phyloP scores from a whole-genome alignment of 441 rosid species.

The Theobroma grandiflorum region DNA sequence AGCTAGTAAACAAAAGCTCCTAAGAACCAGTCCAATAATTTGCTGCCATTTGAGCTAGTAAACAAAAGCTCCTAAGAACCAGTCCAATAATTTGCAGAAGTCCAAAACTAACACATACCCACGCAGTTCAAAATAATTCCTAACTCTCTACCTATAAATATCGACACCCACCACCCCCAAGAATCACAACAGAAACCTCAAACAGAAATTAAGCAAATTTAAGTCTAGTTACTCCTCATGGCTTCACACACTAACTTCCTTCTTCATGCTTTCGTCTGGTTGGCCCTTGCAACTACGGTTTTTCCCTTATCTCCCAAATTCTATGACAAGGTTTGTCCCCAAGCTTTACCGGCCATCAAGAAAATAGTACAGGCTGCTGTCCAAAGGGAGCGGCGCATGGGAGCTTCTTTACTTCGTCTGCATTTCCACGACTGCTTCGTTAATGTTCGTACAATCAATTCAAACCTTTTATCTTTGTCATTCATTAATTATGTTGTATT shows the following conservation, averaged over 20 bases:
- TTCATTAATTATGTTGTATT: neutral
- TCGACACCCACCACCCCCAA: neutral
- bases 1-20: neutral
- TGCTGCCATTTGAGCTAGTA: too few species aligned
- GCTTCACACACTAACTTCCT: neutral
- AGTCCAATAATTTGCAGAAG: neutral
- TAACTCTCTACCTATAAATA: neutral
- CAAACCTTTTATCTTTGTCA: neutral
- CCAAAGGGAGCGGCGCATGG: constrained; percentile 60
- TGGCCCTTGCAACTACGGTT: neutral
- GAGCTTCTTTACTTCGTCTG: constrained; percentile 82
- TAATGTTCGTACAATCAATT: constrained; percentile 30
- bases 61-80: neutral
- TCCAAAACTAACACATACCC: neutral
- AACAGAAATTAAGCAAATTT: neutral
- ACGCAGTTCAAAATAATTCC: neutral
- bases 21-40: neutral
- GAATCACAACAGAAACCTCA: neutral
- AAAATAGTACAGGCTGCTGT: constrained; percentile 42
- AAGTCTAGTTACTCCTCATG: neutral
- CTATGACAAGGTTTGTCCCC: constrained; percentile 47
- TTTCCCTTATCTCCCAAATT: constrained; percentile 39
- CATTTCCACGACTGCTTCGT: constrained; percentile 95
- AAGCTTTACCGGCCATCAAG: constrained; percentile 55
- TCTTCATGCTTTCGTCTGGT: neutral